phyloP scores from a whole-genome alignment of 108 stramenopile genomes.

The Nannochloropsis oceanica region DNA sequence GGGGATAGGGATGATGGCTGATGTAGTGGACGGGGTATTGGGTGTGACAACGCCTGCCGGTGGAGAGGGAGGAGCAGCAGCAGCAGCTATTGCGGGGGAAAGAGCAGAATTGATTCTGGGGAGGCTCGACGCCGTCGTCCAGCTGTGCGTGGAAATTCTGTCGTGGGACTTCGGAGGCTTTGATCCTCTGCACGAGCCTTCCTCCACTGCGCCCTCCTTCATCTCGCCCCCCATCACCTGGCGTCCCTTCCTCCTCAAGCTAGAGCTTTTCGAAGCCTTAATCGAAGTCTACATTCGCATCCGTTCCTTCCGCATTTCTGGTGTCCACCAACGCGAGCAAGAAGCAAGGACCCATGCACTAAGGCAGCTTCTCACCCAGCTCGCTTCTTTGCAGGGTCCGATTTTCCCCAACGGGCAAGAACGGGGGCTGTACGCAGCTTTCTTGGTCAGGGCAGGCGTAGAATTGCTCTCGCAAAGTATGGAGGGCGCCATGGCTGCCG shows the following conservation, averaged over 20 bases:
- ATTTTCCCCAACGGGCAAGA: background rate
- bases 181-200: background rate
- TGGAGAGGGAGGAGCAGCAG: background rate
- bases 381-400: background rate
- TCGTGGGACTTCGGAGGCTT: background rate
- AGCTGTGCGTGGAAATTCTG: background rate
- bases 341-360: background rate
- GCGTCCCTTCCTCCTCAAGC: background rate
- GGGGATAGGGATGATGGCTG: background rate
- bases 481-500: background rate
- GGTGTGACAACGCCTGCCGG: background rate
- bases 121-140: background rate
- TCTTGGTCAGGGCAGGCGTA: background rate
- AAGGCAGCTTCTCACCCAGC: background rate
- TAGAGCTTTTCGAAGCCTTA: background rate
- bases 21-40: background rate
- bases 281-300: background rate
- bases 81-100: background rate
- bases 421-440: background rate
- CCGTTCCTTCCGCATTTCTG: background rate
- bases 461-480: background rate
- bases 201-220: background rate
- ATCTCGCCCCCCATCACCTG: background rate
- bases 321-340: background rate
- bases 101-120: background rate